These are phyloP conservation scores for Paramyrothecium roridum DNA, from an alignment of 2,329 filamentous ascomycete genomes.

Conservation along the genomic window DNA sequence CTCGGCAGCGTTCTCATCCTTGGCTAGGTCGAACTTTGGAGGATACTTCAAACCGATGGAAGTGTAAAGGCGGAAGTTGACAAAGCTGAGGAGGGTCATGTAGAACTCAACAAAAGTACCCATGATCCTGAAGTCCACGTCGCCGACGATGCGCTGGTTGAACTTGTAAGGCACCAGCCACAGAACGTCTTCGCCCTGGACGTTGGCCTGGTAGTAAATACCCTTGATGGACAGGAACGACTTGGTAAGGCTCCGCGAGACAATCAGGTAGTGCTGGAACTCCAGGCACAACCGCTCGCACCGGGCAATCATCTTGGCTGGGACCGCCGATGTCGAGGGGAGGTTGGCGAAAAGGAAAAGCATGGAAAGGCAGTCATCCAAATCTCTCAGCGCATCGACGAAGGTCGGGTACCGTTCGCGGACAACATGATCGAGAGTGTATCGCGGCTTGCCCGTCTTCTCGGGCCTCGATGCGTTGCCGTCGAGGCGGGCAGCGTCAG, in stretches of 20 bases:
- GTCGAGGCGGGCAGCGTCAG: conserved; percentile 85
- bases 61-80: conserved; percentile 95
- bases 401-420: conserved; percentile 98
- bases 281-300: conserved; percentile 92
- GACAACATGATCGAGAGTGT: conserved; percentile 94
- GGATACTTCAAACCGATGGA: conserved; percentile 90
- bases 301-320: conserved; percentile 90
- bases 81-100: conserved; percentile 90
- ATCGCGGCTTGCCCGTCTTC: conserved; percentile 82
- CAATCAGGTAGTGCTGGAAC: conserved; percentile 97
- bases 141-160: conserved; percentile 88
- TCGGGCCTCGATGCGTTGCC: conserved; percentile 82
- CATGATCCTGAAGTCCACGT: conserved; percentile 99
- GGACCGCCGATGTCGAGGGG: conserved; percentile 83
- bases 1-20: conserved; percentile 87
- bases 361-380: conserved; percentile 96
- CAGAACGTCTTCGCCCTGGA: conserved; percentile 93
- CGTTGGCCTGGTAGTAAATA: conserved; percentile 97
- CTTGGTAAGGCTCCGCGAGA: conserved; percentile 86
- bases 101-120: conserved; percentile 99
- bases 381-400: conserved; percentile 85
- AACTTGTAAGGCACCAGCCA: conserved; percentile 99
- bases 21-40: conserved; percentile 83
- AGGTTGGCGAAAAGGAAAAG: conserved; percentile 97
- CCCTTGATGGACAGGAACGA: conserved; percentile 98